Conservation (phyloP, 2,329 filamentous ascomycete species). For the Sporothrix sp. region DNA sequence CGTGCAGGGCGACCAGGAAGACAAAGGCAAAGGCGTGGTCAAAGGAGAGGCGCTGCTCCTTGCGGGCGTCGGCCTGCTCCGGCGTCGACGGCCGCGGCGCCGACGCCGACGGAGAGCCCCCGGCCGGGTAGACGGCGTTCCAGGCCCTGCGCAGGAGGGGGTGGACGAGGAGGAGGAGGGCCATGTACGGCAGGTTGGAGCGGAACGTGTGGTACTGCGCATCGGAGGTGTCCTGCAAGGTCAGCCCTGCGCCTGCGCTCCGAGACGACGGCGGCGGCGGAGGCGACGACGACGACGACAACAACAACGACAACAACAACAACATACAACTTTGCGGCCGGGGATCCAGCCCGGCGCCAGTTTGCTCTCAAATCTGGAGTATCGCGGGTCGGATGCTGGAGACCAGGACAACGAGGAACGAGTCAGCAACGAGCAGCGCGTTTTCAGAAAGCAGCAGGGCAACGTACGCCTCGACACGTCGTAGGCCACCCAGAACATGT, state of each 20-base stretch:
- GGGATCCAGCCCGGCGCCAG: slow-evolving; percentile 83
- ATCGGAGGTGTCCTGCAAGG: slow-evolving; percentile 73
- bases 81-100: slow-evolving; percentile 22
- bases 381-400: slow-evolving; percentile 71
- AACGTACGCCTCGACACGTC: slow-evolving; percentile 70
- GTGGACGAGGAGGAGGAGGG: slow-evolving; percentile 63
- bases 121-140: slow-evolving; percentile 42
- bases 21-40: slow-evolving; percentile 73
- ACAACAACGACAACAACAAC: too few species aligned
- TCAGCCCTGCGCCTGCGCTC: too few species aligned
- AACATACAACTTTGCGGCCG: slow-evolving; percentile 71
- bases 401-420: too few species aligned
- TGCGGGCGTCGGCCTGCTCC: slow-evolving; percentile 43
- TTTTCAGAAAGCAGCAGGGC: too few species aligned
- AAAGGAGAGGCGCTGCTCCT: slow-evolving; percentile 66
- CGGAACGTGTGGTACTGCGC: slow-evolving; percentile 79
- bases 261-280: too few species aligned
- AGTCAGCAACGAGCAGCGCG: too few species aligned
- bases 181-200: slow-evolving; percentile 73
- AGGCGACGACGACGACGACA: background rate
- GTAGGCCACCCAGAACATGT: slow-evolving; percentile 87
- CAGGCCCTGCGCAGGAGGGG: slow-evolving; percentile 67
- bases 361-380: slow-evolving; percentile 58
- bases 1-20: slow-evolving; percentile 73
- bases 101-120: slow-evolving; percentile 2